phyloP scores from a whole-genome alignment of 495 filamentous ascomycete genomes.

The Penicillium cosmopolitanum region DNA sequence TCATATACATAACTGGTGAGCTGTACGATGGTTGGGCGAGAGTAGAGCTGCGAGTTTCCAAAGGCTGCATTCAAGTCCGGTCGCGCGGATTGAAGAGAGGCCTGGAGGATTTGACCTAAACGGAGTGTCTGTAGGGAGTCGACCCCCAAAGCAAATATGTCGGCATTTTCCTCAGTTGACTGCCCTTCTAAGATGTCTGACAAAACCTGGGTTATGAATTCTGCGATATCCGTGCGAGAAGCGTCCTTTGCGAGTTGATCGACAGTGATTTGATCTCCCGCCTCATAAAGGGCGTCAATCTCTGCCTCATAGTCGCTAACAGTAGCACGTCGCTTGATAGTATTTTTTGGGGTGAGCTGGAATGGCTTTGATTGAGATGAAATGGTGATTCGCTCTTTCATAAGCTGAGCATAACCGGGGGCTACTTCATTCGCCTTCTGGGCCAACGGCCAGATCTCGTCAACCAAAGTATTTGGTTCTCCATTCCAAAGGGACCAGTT shows the following conservation, averaged over 20 bases:
- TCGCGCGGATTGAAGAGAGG: conserved; percentile 9
- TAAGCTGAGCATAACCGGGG: conserved; percentile 15
- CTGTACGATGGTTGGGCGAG: conserved; percentile 19
- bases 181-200: conserved; percentile 4
- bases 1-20: conserved; percentile 13
- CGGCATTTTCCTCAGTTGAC: conserved; percentile 5
- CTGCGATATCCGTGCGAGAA: conserved; percentile 1
- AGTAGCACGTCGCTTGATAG: conserved; percentile 49
- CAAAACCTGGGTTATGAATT: conserved; percentile 6
- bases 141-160: conserved; percentile 20
- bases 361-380: conserved; percentile 52
- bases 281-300: conserved; percentile 49
- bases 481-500: conserved; percentile 14
- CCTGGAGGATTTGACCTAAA: conserved; percentile 14
- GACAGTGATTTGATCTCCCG: conserved; percentile 8
- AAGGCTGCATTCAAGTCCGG: conserved; percentile 9
- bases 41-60: conserved; percentile 16
- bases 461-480: conserved; percentile 59
- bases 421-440: conserved; percentile 21
- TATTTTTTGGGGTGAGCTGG: conserved; percentile 54
- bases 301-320: conserved; percentile 52
- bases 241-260: conserved; percentile 13
- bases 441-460: conserved; percentile 56
- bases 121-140: conserved; percentile 22
- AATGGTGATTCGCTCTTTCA: conserved; percentile 26